Evolutionary conservation across 1,284 basidiomycete species (phyloP), one percentile per base, ranked within the genome.

Genomic region (Ustilago nuda): DNA sequence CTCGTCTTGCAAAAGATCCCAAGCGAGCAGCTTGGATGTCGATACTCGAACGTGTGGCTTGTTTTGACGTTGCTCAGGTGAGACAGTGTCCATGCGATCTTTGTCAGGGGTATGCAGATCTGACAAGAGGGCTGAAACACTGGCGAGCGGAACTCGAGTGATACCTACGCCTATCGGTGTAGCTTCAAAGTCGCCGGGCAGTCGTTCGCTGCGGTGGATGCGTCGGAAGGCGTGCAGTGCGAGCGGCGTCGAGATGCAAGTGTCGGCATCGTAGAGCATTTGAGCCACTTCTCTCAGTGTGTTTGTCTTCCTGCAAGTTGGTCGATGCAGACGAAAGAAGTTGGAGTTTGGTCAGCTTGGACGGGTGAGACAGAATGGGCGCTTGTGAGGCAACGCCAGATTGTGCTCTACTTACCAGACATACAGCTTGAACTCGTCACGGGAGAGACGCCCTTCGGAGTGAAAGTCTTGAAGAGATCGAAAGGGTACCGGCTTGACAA

Each of bases 251-350:
- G 81, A 82, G 11, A 76, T 33, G 19, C 58, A 17, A 0, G 79
- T 61, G 27, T 80, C 70, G 27, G 73, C 79, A 17, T 77, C 71
- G 62, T 75, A 78, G 0, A 82, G 67, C 58, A 82, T 58, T 30
- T 82, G 76, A 5, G 81, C 69, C 0, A 82, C 50, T 33, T 82
- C 80, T 39, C 81, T 67, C 1, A 82, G 69, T 4, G 81, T 81
- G n/a, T 76, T 80, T 1, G 78, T 81, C 35, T 76, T 78, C 81
- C 78, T 81, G 50, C 33, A 15, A 52, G 35, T 15, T 32, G 27
- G 41, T 27, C 13, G 12, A 41, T 27, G 43, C 12, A 32, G 11
- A 37, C 19, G 19, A 19, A 43, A n/a, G 0, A 1, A 23, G 19
- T n/a, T n/a, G 35, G 46, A 33, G 33, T 17, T 19, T 15, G 19